Evolutionary conservation across 1,284 basidiomycete species (phyloP), one percentile per base, ranked within the genome.

Genomic region (Prillingera fragicola): DNA sequence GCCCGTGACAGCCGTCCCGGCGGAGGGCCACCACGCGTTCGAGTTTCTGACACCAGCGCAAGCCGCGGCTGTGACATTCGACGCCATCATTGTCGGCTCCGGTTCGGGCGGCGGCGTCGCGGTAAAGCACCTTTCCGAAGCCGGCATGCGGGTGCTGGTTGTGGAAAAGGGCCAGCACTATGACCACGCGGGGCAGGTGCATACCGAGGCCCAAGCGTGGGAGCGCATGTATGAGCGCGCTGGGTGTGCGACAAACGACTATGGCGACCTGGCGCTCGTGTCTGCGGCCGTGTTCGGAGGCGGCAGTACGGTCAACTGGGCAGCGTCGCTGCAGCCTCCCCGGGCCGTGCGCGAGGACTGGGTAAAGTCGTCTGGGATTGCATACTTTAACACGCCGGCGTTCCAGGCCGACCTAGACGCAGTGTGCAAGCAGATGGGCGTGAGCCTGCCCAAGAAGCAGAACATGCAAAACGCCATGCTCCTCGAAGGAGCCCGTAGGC

Each of bases 291-390:
- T 65, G 14, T 74, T 74, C 21, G 75, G 75, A 6, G 75, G 75
- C 5, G 75, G 75, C 12, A 70, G 68, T 1, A 62, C 69, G 17
- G 66, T 76, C 59, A 76, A 76, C 55, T 76, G 75, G 75, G 71
- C 70, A 0, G 74, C 71, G 3, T 69, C 62, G 46, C 54, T 72
- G 7, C 50, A 59, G 40, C 41, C n/a, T n/a, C n/a, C n/a, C n/a
- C n/a, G n/a, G n/a, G 25, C 34, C 3, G 47, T 48, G 3, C 40
- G 51, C 18, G 21, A 37, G 15, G 43, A 43, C 37, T 48, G 46
- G 51, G 41, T 35, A 3, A 28, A 26, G 31, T 34, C 35, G 3
- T 32, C n/a, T 14, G 43, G 43, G 4, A 31, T 47, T 7, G 41
- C 42, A 13, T 53, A 49, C 47, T 49, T 49, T 32, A 31, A 40